Evolutionary conservation across 2,329 filamentous ascomycete genomes (phyloP).

Genomic region (Diatrype stigma): DNA sequence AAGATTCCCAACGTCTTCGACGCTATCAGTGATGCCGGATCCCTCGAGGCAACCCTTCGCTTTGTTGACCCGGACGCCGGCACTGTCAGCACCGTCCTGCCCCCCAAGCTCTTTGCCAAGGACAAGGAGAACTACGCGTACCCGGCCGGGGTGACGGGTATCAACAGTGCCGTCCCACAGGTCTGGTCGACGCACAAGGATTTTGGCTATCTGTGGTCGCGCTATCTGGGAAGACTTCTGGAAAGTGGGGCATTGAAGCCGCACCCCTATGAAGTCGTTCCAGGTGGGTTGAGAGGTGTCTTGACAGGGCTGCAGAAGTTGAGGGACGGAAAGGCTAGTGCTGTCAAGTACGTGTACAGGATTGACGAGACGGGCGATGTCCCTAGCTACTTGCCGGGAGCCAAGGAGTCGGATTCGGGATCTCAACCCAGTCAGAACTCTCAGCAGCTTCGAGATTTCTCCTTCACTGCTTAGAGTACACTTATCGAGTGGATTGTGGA

Average conservation of each 20-base stretch:
- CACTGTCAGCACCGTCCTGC: constrained; percentile 11
- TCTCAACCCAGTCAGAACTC: too few species aligned
- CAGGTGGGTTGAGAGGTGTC: constrained; percentile 51
- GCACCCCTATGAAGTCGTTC: constrained; percentile 48
- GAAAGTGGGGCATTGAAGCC: constrained; percentile 44
- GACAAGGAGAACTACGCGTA: constrained; percentile 9
- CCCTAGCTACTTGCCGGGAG: too few species aligned
- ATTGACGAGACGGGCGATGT: constrained; percentile 24
- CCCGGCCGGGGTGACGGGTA: constrained; percentile 8
- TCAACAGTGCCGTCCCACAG: constrained; percentile 4
- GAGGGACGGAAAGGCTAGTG: constrained; percentile 57
- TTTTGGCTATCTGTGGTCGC: constrained; percentile 19
- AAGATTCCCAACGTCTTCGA: constrained; percentile 12
- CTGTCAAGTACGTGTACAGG: constrained; percentile 59
- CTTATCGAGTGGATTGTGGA: too few species aligned
- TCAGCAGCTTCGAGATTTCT: too few species aligned
- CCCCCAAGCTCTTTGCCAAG: constrained; percentile 9
- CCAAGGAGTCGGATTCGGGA: too few species aligned
- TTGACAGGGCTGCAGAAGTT: constrained; percentile 50
- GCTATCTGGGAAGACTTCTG: constrained; percentile 36
- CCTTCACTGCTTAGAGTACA: too few species aligned
- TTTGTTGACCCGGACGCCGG: constrained; percentile 7
- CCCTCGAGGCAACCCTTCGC: constrained; percentile 11
- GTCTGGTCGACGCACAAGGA: constrained; percentile 10
- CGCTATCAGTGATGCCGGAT: constrained; percentile 14